Conservation (phyloP, 805 yeast genomes). For the Sugiyamaella americana region DNA sequence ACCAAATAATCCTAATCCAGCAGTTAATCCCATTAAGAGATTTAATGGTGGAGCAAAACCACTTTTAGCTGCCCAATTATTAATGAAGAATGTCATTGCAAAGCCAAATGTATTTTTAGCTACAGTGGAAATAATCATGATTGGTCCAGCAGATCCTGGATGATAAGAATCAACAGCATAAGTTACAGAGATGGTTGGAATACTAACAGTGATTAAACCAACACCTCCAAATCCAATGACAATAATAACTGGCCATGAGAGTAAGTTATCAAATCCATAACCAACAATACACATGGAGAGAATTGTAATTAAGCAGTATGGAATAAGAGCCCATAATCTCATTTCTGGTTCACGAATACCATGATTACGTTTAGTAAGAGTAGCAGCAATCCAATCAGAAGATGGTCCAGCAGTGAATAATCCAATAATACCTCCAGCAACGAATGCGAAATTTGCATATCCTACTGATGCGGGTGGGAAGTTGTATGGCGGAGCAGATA, state of each 20-base stretch:
- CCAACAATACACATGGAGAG: conserved; percentile 3
- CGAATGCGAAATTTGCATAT: conserved; percentile 5
- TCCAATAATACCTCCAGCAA: conserved; percentile 8
- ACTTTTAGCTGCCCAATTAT: background rate
- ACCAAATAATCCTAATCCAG: too few species aligned
- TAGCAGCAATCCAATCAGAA: conserved; percentile 5
- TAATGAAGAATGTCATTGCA: background rate
- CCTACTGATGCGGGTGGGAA: conserved; percentile 5
- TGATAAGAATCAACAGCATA: conserved; percentile 11
- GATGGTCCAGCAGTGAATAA: conserved; percentile 8
- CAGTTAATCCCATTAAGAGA: too few species aligned
- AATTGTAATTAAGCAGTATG: background rate
- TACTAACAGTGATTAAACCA: conserved; percentile 3
- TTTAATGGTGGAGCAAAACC: background rate
- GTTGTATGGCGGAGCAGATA: conserved; percentile 7
- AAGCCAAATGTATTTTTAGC: conserved; percentile 5
- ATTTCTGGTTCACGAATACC: conserved; percentile 11
- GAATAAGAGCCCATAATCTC: conserved; percentile 8
- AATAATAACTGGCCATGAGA: conserved; percentile 8
- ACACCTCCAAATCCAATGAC: conserved; percentile 4
- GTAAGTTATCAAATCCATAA: conserved; percentile 1
- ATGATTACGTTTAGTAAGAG: conserved; percentile 2
- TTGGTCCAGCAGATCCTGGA: conserved; percentile 6
- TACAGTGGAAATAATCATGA: conserved; percentile 3
- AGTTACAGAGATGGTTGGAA: conserved; percentile 5